Conservation (phyloP, 2,329 filamentous ascomycete species). For the Colletotrichum higginsianum region DNA sequence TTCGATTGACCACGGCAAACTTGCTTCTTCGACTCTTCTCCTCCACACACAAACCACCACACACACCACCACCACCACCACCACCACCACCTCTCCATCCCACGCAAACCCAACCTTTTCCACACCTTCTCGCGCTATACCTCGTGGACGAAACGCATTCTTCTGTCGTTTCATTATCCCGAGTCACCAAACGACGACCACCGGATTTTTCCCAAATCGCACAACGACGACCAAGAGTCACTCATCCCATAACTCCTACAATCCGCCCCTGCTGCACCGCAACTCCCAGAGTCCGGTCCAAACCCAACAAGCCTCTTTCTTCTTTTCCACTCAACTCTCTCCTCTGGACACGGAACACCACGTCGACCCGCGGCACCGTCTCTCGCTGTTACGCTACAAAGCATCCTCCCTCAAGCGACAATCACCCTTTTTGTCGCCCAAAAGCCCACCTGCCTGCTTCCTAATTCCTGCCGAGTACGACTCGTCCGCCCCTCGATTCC, state of each 20-base stretch:
- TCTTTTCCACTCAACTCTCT: not conserved
- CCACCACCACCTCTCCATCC: not conserved
- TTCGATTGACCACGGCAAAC: slow-evolving; percentile 35
- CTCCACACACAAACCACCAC: slow-evolving; percentile 30
- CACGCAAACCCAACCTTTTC: slow-evolving; percentile 26
- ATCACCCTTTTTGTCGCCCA: slow-evolving; percentile 18
- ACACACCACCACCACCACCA: slow-evolving; percentile 18
- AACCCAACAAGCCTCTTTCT: slow-evolving; percentile 2
- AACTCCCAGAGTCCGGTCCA: slow-evolving; percentile 30
- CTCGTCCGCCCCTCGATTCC: slow-evolving; percentile 33
- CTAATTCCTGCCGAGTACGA: slow-evolving; percentile 28
- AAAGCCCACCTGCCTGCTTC: not conserved
- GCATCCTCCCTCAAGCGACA: slow-evolving; percentile 11
- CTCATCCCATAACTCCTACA: not conserved
- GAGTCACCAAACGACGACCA: slow-evolving; percentile 32
- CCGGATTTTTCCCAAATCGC: slow-evolving; percentile 26
- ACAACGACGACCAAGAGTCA: slow-evolving; percentile 8
- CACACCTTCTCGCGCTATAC: slow-evolving; percentile 33
- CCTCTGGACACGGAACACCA: slow-evolving; percentile 23
- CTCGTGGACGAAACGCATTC: slow-evolving; percentile 42
- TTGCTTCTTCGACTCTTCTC: slow-evolving; percentile 35
- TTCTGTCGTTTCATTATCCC: slow-evolving; percentile 37
- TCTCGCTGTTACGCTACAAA: not conserved
- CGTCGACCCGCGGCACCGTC: slow-evolving; percentile 26
- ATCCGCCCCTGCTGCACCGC: slow-evolving; percentile 6